These are phyloP conservation scores for Colletotrichum spaethianum DNA, from an alignment of 2,329 filamentous ascomycete species.

Conservation along the genomic window DNA sequence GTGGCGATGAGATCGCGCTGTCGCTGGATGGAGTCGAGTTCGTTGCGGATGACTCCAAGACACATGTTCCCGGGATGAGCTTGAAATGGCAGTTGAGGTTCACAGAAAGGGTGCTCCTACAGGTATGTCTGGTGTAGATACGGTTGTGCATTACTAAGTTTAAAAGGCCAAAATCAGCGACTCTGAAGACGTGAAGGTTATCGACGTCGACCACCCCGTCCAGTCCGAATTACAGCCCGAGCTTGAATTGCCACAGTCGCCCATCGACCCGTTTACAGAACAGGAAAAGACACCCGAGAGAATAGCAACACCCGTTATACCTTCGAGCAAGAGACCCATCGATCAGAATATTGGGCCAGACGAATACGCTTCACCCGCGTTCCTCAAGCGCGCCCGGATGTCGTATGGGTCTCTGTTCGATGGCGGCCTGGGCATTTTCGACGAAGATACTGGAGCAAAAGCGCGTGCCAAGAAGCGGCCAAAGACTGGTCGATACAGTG, in stretches of 20 bases:
- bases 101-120: constrained; percentile 62
- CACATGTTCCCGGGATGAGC: constrained; percentile 64
- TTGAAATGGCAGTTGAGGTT: constrained; percentile 74
- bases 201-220: constrained; percentile 68
- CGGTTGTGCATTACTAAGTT: constrained; percentile 41
- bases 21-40: constrained; percentile 79
- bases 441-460: constrained; percentile 74
- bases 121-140: constrained; percentile 50
- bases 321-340: constrained; percentile 50
- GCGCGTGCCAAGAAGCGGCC: constrained; percentile 78
- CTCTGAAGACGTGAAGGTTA: constrained; percentile 59
- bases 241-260: constrained; percentile 26
- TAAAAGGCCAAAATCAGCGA: constrained; percentile 61
- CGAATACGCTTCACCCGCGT: constrained; percentile 84
- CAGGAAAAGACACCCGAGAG: constrained; percentile 43
- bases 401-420: constrained; percentile 79
- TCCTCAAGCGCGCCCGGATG: constrained; percentile 78
- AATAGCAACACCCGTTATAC: constrained; percentile 5
- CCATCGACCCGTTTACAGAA: constrained; percentile 41
- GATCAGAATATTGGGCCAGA: constrained; percentile 56
- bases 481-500: constrained; percentile 76
- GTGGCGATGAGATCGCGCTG: constrained; percentile 82
- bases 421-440: constrained; percentile 76
- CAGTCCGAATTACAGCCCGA: constrained; percentile 40
- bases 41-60: constrained; percentile 65